Base-by-base conservation (phyloP, 225 moss, liverwort and hornwort species). In the Physcomitrium patens region DNA sequence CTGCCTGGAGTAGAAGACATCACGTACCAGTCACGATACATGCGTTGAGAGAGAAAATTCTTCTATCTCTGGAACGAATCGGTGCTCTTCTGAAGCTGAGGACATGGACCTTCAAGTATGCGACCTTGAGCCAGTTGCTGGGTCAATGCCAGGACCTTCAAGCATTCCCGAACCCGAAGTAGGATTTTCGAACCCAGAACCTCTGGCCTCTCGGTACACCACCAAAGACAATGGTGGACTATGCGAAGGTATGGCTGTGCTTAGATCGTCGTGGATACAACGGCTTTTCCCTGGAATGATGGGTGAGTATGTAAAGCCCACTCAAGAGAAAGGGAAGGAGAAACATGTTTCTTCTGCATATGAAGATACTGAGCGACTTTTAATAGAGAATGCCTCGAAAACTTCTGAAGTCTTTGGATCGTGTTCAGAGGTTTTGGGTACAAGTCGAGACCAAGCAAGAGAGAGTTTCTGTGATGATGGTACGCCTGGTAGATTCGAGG, bases 181-280 rank as follows among this genome's bases (percentile, higher is more conserved):
- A 54, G 85, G 79, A 44, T 79, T 85, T 65, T 69, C 82, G n/a
- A 85, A 85, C 46, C 85, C 85, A 50, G 79, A 76, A 67, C 85
- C 85, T 65, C 76, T 85, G 55, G 85, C 85, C 76, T 73, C 73
- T 69, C 85, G 82, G 18, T 83, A 79, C 72, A 76, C 67, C 6
- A 58, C 51, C 16, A 78, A 75, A 76, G 75, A 78, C 66, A 80
- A 48, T 64, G 75, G 75, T 57, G 63, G 57, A 24, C 37, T 43
- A 65, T 62, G 63, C 61, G 82, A 57, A 55, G 76, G 81, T 26
- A 56, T 70, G 20, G 48, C 65, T 75, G 81, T 72, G 27, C 82
- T 85, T n/a, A 76, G 73, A 66, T 85, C 85, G 26, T 79, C 82
- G 24, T 85, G 85, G 85, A 85, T 85, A 19, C 85, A 85, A 62